Evolutionary conservation across 768 basidiomycete genomes (phyloP).

Genomic region (Leccinum subtestaceum): DNA sequence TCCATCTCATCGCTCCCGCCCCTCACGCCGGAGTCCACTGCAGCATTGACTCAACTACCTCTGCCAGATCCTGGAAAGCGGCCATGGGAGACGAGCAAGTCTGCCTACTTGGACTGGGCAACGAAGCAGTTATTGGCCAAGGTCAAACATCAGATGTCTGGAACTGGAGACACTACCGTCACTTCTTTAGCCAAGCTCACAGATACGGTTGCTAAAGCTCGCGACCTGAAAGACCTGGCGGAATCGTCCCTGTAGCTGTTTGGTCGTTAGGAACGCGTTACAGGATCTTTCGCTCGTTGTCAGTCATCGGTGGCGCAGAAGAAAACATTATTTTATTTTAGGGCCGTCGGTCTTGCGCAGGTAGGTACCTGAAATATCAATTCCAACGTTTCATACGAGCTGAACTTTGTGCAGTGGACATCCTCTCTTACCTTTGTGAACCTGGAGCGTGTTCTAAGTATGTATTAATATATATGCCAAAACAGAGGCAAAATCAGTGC

Average conservation of each 20-base stretch:
- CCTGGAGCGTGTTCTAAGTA: not conserved
- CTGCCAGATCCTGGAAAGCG: constrained; percentile 61
- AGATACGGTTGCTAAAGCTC: constrained; percentile 17
- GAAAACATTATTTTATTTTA: not conserved
- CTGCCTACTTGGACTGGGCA: constrained; percentile 80
- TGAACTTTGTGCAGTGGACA: not conserved
- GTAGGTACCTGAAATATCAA: not conserved
- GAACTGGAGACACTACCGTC: constrained; percentile 20
- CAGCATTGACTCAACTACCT: constrained; percentile 32
- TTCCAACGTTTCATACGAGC: not conserved
- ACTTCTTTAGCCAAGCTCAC: constrained; percentile 19
- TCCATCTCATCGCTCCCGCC: constrained; percentile 49
- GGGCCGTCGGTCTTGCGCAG: not conserved
- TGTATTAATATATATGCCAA: not conserved
- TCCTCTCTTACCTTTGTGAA: not conserved
- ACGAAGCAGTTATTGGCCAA: constrained; percentile 48
- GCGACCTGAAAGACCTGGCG: constrained; percentile 19
- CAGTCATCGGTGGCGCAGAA: not conserved
- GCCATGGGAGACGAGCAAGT: constrained; percentile 72
- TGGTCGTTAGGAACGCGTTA: not conserved
- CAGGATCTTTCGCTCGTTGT: constrained; percentile 3
- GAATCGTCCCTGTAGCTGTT: constrained; percentile 7
- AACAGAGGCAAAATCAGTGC: not conserved
- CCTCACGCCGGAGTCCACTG: constrained; percentile 38
- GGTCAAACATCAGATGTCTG: constrained; percentile 21